phyloP scores from a whole-genome alignment of 2,329 filamentous ascomycete genomes.

The Hypomyces perniciosus region DNA sequence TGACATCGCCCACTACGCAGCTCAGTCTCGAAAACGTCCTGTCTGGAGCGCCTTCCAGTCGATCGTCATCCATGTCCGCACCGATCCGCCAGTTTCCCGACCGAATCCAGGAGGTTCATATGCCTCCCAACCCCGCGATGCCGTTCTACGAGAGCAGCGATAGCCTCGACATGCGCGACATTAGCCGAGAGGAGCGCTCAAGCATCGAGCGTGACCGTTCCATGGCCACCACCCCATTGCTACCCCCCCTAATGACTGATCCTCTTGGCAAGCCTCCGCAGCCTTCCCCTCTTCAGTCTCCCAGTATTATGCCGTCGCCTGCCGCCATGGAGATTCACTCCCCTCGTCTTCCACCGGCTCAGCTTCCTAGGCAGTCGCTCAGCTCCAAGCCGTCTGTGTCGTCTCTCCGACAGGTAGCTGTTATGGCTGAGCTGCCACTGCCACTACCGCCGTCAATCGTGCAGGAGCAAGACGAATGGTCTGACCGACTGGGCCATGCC shows the following conservation, averaged over 20 bases:
- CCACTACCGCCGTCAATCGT: constrained; percentile 60
- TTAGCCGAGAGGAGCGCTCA: constrained; percentile 33
- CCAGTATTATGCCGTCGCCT: constrained; percentile 59
- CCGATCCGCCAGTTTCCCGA: constrained; percentile 44
- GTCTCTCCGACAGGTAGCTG: constrained; percentile 61
- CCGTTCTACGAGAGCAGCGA: constrained; percentile 57
- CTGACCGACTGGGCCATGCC: constrained; percentile 77
- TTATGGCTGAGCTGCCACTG: constrained; percentile 51
- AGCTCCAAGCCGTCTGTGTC: constrained; percentile 72
- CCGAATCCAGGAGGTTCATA: constrained; percentile 42
- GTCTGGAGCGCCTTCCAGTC: constrained; percentile 63
- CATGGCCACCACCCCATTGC: constrained; percentile 71
- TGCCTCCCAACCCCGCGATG: constrained; percentile 56
- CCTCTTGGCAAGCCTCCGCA: constrained; percentile 50
- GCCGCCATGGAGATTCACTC: constrained; percentile 34
- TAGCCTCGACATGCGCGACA: constrained; percentile 45
- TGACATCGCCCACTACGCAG: constrained; percentile 67
- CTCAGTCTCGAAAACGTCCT: constrained; percentile 74
- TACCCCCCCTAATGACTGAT: constrained; percentile 72
- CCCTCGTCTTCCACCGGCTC: constrained; percentile 43
- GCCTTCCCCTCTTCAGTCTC: constrained; percentile 81
- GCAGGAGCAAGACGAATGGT: constrained; percentile 74
- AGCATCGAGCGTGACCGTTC: constrained; percentile 53
- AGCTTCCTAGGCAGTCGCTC: constrained; percentile 52
- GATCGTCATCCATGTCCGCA: constrained; percentile 70